A percentile compares a stretch with the other conserved stretches of the same genome.
phyloP scores from a whole-genome alignment of 352 stramenopile genomes.

The Pythium volutum region DNA sequence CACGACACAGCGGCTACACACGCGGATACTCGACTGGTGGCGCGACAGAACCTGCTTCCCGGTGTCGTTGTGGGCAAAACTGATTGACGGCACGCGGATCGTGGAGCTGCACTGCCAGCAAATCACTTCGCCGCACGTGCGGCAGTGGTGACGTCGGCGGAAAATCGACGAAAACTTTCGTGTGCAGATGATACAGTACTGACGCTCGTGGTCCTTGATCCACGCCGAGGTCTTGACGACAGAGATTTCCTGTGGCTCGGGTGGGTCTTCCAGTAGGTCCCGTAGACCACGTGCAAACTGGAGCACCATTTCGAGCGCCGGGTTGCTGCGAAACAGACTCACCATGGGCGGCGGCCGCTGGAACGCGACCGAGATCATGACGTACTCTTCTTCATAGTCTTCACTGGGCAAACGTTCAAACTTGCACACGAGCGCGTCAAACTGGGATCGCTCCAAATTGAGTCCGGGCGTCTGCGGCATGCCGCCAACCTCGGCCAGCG shows the following conservation, averaged over 20 bases:
- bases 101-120: conserved; percentile 86
- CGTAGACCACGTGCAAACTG: conserved; percentile 77
- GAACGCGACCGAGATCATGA: conserved; percentile 84
- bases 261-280: conserved; percentile 74
- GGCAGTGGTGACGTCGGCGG: conserved; percentile 83
- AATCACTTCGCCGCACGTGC: conserved; percentile 85
- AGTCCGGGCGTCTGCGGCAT: conserved; percentile 78
- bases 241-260: conserved; percentile 76
- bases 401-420: conserved; percentile 68
- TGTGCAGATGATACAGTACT: conserved; percentile 80
- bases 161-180: conserved; percentile 83
- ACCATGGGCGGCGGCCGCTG: conserved; percentile 80
- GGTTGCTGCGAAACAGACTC: conserved; percentile 79
- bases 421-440: conserved; percentile 84
- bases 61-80: conserved; percentile 79
- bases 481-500: conserved; percentile 74
- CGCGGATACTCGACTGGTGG: conserved; percentile 78
- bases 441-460: conserved; percentile 79
- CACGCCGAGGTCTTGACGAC: conserved; percentile 79
- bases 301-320: conserved; percentile 78
- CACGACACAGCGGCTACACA: conserved; percentile 82
- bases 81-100: conserved; percentile 81
- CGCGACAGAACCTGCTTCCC: conserved; percentile 75
- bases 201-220: conserved; percentile 83
- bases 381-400: conserved; percentile 70